Base-by-base conservation (phyloP, 2,329 filamentous ascomycete species). In the Calycina marina region DNA sequence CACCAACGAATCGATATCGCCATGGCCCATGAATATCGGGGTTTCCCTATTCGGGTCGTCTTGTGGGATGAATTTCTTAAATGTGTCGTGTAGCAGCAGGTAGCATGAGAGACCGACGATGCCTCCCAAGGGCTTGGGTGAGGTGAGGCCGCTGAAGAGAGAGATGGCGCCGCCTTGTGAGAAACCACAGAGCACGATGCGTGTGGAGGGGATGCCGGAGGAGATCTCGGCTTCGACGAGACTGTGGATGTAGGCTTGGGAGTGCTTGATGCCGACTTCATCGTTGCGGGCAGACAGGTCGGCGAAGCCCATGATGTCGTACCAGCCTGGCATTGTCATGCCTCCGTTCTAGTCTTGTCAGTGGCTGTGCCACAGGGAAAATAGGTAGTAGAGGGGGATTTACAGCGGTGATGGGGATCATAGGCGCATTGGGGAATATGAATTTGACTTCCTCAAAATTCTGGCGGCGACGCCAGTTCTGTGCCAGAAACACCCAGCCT, bases 371-470 rank as follows among this genome's bases (percentile, higher is more conserved):
- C 17, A 29, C 18, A 12, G 12, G 26, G 13, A 14, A n/a, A n/a
- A n/a, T n/a, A n/a, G n/a, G 15, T 2, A 16, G 22, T 18, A 22
- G 11, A 8, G 32, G 13, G 25, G 14, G 14, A 35, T 37, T 20
- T 41, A 84, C 78, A 47, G 76, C 63, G n/a, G 84, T 86, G 52
- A 94, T 83, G 18, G 85, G 84, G 33, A 93, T 90, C 22, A 58
- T 60, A 4, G 88, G 85, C 16, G 90, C 90, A 60, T 93, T 82
- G 11, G 90, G 90, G 56, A 98, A 77, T 51, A 98, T 72, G 56
- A 96, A 96, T 52, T 88, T 80, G 54, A 93, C 82, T 58, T 94
- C 80, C 36, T 85, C 72, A 42, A 96, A 83, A 50, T 77, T 77
- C 55, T 74, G 70, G 31, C 81, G 70, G 18, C 77, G 68, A 34